Evolutionary conservation across 805 yeast genomes (phyloP).

Genomic region (Lachancea lanzarotensis): DNA sequence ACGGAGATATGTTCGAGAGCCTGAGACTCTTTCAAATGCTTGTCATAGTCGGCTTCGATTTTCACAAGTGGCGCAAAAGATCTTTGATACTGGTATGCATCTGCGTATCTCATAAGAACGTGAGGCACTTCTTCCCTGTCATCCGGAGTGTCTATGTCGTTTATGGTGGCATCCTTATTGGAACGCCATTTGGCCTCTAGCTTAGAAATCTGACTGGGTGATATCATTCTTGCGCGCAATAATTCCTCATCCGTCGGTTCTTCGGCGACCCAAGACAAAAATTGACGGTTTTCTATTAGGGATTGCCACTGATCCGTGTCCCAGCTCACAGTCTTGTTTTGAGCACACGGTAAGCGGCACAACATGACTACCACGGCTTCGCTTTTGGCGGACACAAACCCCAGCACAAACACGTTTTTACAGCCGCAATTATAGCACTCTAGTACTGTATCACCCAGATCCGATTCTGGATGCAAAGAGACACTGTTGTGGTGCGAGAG

Average conservation of each 20-base stretch:
- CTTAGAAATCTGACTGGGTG: conserved; percentile 58
- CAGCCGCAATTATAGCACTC: conserved; percentile 91
- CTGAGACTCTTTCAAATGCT: conserved; percentile 65
- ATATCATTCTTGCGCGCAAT: conserved; percentile 47
- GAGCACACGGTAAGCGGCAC: conserved; percentile 87
- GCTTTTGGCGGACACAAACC: conserved; percentile 80
- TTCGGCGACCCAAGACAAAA: conserved; percentile 76
- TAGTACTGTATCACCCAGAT: conserved; percentile 76
- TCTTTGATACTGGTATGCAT: conserved; percentile 80
- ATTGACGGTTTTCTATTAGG: conserved; percentile 68
- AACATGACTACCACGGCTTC: conserved; percentile 81
- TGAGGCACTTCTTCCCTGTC: conserved; percentile 60
- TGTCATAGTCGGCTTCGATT: conserved; percentile 76
- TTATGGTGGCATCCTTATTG: conserved; percentile 63
- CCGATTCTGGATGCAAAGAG: conserved; percentile 69
- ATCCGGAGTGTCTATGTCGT: conserved; percentile 50
- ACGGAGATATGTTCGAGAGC: conserved; percentile 67
- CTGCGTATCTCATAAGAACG: conserved; percentile 66
- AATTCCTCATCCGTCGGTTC: conserved; percentile 60
- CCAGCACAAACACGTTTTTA: conserved; percentile 70
- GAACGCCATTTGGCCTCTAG: conserved; percentile 79
- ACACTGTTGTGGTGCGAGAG: conserved; percentile 71
- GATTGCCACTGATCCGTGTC: conserved; percentile 86
- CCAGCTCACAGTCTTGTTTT: conserved; percentile 70
- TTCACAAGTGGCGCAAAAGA: conserved; percentile 79